A percentile compares a stretch with the other conserved stretches of the same genome.
phyloP scores from a whole-genome alignment of 495 filamentous ascomycete species.

The Daldinia bambusicola region DNA sequence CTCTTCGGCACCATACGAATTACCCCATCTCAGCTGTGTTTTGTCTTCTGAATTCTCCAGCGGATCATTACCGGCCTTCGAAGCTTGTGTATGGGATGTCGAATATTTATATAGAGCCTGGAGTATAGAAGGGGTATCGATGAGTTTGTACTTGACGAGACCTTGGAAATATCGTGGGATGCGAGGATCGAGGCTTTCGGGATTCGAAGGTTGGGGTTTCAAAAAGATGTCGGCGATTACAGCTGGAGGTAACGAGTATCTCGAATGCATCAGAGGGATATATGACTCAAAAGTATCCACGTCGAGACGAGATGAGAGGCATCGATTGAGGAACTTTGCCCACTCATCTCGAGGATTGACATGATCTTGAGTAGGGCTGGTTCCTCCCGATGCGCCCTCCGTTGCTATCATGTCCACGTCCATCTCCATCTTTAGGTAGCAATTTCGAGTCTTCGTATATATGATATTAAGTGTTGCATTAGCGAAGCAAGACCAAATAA shows the following conservation, averaged over 20 bases:
- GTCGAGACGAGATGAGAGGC: slow-evolving; percentile 59
- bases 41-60: slow-evolving; percentile 26
- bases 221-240: slow-evolving; percentile 70
- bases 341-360: slow-evolving; percentile 49
- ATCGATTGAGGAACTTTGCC: slow-evolving; percentile 58
- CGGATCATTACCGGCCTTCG: slow-evolving; percentile 42
- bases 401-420: slow-evolving; percentile 31
- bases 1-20: slow-evolving; percentile 60
- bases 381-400: background rate
- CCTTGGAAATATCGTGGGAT: slow-evolving; percentile 71
- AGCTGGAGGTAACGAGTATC: slow-evolving; percentile 56
- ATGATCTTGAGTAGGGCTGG: slow-evolving; percentile 11
- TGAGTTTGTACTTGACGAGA: slow-evolving; percentile 62
- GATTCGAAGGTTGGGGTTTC: slow-evolving; percentile 60
- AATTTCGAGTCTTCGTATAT: background rate
- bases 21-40: slow-evolving; percentile 56
- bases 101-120: slow-evolving; percentile 69
- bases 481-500: too few relatives aligned
- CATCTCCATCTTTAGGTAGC: slow-evolving; percentile 32
- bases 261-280: slow-evolving; percentile 51
- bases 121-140: slow-evolving; percentile 68
- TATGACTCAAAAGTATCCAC: slow-evolving; percentile 58
- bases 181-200: slow-evolving; percentile 69
- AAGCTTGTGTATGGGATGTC: slow-evolving; percentile 53
- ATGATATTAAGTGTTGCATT: background rate